Evolutionary conservation across 2,329 filamentous ascomycete species (phyloP).

Genomic region (Drechmeria coniospora): DNA sequence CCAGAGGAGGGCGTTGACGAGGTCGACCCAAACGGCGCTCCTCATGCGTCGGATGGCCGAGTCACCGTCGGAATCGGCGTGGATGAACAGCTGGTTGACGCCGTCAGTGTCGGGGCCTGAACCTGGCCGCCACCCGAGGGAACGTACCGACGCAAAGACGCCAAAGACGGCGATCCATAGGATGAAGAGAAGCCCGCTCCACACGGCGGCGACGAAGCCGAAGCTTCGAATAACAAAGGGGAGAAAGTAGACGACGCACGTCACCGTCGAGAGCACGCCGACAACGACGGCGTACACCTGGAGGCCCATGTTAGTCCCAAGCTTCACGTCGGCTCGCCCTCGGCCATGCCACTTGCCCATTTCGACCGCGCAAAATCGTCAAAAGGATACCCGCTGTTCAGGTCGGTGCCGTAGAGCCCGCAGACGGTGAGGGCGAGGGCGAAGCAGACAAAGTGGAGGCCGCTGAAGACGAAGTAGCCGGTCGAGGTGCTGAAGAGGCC

Average conservation of each 20-base stretch:
- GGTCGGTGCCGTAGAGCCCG: conserved; percentile 61
- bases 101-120: too few relatives aligned
- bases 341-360: conserved; percentile 40
- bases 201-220: conserved; percentile 37
- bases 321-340: background rate
- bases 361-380: conserved; percentile 41
- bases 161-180: conserved; percentile 75
- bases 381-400: conserved; percentile 36
- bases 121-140: too few relatives aligned
- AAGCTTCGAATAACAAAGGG: conserved; percentile 41
- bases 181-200: conserved; percentile 58
- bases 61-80: conserved; percentile 49
- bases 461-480: conserved; percentile 39
- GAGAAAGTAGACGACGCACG: conserved; percentile 48
- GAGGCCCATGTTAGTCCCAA: background rate
- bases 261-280: conserved; percentile 48
- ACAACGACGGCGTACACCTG: conserved; percentile 59
- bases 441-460: conserved; percentile 63
- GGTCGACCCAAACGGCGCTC: conserved; percentile 70
- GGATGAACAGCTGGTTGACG: conserved; percentile 62
- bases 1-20: conserved; percentile 65
- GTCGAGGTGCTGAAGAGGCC: conserved; percentile 26
- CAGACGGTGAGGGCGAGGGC: conserved; percentile 61
- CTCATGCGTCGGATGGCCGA: conserved; percentile 60
- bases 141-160: conserved; percentile 54